Evolutionary conservation across 768 basidiomycete genomes (phyloP), one percentile per base, ranked within the genome.

Genomic region (Leccinum fibrillosum): DNA sequence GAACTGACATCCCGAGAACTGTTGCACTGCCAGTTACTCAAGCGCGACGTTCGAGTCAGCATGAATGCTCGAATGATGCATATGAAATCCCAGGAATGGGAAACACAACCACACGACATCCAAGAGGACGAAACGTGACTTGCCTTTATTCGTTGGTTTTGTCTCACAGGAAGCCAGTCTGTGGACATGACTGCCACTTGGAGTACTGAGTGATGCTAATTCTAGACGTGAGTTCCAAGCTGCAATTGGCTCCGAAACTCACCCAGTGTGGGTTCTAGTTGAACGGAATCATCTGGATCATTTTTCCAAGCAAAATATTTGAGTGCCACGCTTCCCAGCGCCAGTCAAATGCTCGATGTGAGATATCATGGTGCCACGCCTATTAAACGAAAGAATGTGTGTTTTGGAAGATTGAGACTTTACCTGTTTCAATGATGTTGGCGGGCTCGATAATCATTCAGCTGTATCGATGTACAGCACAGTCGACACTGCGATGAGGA

Each of bases 91-190:
- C 60, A 62, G 30, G 55, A n/a, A 55, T 52, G 62, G 54, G 55
- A 56, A 53, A 34, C 19, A 32, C 2, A 37, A 47, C 25, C 4
- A 25, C 35, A 21, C 5, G 32, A 35, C 23, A 52, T 34, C n/a
- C 17, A 42, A 15, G 30, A n/a, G 44, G 26, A 26, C 5, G 13
- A 3, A 7, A 19, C 5, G 12, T 12, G 5, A 7, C 44, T 52
- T 15, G 21, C 32, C 57, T 42, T 34, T 17, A 54, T 58, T 52
- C 28, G 49, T 37, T 34, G 53, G 28, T 59, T 61, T 59, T 15
- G 35, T 61, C 60, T 48, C 58, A 61, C 58, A 55, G 30, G 60
- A 61, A 55, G 57, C 44, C 32, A 34, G 11, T 37, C 32, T n/a
- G 45, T 32, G 19, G 49, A 49, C 30, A 17, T 42, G 57, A 51